Evolutionary conservation across 2,329 filamentous ascomycete genomes (phyloP).

Genomic region (Botrytis galanthina): DNA sequence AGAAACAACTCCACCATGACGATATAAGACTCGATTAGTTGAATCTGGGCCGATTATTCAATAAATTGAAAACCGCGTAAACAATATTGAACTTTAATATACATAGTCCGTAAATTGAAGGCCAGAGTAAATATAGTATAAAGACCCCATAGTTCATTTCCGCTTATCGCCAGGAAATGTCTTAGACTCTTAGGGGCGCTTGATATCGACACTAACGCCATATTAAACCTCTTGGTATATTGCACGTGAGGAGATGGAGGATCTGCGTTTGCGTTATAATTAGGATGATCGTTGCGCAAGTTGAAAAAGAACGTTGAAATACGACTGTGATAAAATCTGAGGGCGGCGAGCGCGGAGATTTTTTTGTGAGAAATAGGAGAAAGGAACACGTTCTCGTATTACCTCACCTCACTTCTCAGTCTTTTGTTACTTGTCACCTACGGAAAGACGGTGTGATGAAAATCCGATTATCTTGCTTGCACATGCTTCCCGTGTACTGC

Average conservation of each 20-base stretch:
- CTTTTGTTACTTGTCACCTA: background rate
- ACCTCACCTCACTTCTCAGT: background rate
- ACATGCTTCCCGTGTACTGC: background rate
- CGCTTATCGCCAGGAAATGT: conserved; percentile 11
- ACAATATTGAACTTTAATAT: background rate
- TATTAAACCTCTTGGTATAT: background rate
- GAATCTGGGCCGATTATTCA: background rate
- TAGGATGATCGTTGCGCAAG: conserved; percentile 10
- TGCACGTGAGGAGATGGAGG: background rate
- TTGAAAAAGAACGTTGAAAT: background rate
- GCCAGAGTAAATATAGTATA: background rate
- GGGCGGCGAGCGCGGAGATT: background rate
- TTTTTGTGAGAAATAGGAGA: background rate
- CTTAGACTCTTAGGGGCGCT: background rate
- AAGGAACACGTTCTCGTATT: conserved; percentile 4
- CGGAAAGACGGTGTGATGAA: conserved; percentile 18
- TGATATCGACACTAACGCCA: background rate
- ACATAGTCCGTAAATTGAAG: background rate
- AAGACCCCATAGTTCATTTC: conserved; percentile 11
- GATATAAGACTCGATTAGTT: background rate
- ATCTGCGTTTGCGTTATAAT: background rate
- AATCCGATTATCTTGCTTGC: conserved; percentile 7
- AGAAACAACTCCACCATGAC: conserved; percentile 1
- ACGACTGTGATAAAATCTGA: background rate
- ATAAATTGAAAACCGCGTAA: conserved; percentile 9